These are phyloP conservation scores for Cyberlindnera japonica DNA, from an alignment of 805 yeast genomes.

Conservation along the genomic window DNA sequence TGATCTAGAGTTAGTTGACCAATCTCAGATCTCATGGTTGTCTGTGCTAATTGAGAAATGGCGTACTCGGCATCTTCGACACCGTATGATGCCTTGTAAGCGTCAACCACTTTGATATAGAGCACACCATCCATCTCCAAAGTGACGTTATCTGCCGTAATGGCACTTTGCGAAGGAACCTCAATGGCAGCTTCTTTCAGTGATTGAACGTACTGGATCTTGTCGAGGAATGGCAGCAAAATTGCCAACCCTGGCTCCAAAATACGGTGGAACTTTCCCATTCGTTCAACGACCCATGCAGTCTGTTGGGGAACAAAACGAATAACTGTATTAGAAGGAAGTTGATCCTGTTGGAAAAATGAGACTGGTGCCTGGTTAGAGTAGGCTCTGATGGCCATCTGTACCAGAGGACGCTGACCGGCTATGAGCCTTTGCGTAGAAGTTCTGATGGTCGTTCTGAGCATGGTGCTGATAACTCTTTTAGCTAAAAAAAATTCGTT, in stretches of 20 bases:
- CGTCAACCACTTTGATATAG: constrained; percentile 72
- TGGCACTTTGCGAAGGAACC: constrained; percentile 79
- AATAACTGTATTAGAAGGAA: constrained; percentile 73
- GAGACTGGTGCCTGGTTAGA: constrained; percentile 33
- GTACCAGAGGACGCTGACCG: background rate
- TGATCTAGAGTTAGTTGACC: constrained; percentile 79
- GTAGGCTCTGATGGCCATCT: constrained; percentile 9
- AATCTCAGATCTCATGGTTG: constrained; percentile 87
- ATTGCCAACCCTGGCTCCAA: constrained; percentile 77
- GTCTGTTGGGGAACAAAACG: constrained; percentile 87
- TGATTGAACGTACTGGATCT: constrained; percentile 76
- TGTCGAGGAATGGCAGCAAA: constrained; percentile 68
- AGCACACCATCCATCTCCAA: constrained; percentile 82
- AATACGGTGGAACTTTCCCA: constrained; percentile 75
- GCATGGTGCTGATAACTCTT: background rate
- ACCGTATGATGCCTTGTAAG: constrained; percentile 83
- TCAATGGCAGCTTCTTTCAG: constrained; percentile 83
- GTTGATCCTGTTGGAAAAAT: constrained; percentile 56
- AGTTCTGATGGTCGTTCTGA: constrained; percentile 5
- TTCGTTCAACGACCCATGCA: constrained; percentile 87
- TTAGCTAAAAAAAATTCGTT: background rate
- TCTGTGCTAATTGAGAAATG: constrained; percentile 79
- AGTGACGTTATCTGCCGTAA: constrained; percentile 82
- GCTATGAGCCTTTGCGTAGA: constrained; percentile 5
- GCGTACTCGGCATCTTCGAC: constrained; percentile 88